A percentile compares a stretch with the other conserved stretches of the same genome.
These are phyloP conservation scores for Tephrocybe sp. DNA, from an alignment of 768 basidiomycete genomes.

Conservation along the genomic window DNA sequence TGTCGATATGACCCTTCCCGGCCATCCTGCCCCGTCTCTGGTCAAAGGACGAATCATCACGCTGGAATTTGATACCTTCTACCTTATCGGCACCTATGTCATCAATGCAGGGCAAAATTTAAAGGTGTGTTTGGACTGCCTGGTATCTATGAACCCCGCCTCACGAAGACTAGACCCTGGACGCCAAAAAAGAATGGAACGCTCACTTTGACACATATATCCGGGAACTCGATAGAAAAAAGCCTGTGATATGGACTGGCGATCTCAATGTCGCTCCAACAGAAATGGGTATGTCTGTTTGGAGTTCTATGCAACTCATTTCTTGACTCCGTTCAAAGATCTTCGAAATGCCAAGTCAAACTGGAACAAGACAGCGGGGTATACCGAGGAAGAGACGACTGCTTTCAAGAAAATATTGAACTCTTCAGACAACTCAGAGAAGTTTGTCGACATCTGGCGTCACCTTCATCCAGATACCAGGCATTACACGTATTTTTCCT, in stretches of 20 bases:
- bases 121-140: conserved; percentile 48
- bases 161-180: conserved; percentile 54
- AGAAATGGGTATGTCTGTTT: conserved; percentile 45
- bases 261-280: conserved; percentile 88
- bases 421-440: conserved; percentile 38
- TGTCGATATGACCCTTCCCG: conserved; percentile 66
- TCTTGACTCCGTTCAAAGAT: conserved; percentile 37
- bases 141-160: neutral
- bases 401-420: conserved; percentile 69
- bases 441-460: conserved; percentile 82
- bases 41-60: conserved; percentile 80
- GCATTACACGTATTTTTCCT: conserved; percentile 86
- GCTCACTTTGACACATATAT: conserved; percentile 72
- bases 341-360: conserved; percentile 66
- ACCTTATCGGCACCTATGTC: conserved; percentile 78
- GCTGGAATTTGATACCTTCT: conserved; percentile 71
- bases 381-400: conserved; percentile 78
- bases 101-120: conserved; percentile 77
- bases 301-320: neutral
- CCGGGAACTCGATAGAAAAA: conserved; percentile 67
- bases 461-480: conserved; percentile 58
- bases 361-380: conserved; percentile 88
- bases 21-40: conserved; percentile 59
- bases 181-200: conserved; percentile 79
- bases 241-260: conserved; percentile 86